Evolutionary conservation across 2,329 filamentous ascomycete genomes (phyloP).

Genomic region (Malbranchea zuffiana): DNA sequence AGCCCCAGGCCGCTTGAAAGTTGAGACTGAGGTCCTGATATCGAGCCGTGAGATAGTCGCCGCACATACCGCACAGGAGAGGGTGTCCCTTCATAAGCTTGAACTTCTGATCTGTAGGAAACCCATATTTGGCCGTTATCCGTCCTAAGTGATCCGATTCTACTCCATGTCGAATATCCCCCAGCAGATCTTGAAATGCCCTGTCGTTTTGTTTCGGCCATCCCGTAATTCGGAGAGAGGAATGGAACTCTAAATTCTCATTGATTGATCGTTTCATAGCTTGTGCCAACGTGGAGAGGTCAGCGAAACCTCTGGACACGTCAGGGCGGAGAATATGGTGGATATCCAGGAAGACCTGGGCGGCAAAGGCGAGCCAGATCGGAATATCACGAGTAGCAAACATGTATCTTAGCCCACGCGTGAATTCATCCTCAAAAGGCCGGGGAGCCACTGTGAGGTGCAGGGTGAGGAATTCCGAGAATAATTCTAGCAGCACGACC

Average conservation of each 20-base stretch:
- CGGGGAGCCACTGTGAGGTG: conserved; percentile 4
- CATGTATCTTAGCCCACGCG: conserved; percentile 27
- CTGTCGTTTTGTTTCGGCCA: conserved; percentile 25
- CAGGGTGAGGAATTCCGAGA: conserved; percentile 23
- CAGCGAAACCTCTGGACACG: conserved; percentile 9
- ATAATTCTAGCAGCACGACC: conserved; percentile 24
- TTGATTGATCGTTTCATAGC: conserved; percentile 20
- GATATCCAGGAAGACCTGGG: conserved; percentile 36
- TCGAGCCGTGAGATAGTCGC: conserved; percentile 27
- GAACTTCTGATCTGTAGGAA: conserved; percentile 15
- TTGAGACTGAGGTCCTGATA: conserved; percentile 26
- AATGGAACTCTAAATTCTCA: conserved; percentile 24
- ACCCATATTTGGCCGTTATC: conserved; percentile 7
- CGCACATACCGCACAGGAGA: conserved; percentile 30
- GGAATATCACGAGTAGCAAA: conserved; percentile 23
- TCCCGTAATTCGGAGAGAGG: conserved; percentile 20
- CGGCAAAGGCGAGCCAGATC: conserved; percentile 32
- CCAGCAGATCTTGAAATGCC: conserved; percentile 14
- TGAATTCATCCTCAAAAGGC: conserved; percentile 30
- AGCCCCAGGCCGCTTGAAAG: conserved; percentile 32
- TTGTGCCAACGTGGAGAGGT: conserved; percentile 5
- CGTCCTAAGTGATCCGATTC: conserved; percentile 18
- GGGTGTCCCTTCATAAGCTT: conserved; percentile 29
- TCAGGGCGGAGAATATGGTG: conserved; percentile 20
- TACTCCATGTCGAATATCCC: conserved; percentile 18